phyloP scores from a whole-genome alignment of 2,329 filamentous ascomycete species.

The Curvularia eragrostidis region DNA sequence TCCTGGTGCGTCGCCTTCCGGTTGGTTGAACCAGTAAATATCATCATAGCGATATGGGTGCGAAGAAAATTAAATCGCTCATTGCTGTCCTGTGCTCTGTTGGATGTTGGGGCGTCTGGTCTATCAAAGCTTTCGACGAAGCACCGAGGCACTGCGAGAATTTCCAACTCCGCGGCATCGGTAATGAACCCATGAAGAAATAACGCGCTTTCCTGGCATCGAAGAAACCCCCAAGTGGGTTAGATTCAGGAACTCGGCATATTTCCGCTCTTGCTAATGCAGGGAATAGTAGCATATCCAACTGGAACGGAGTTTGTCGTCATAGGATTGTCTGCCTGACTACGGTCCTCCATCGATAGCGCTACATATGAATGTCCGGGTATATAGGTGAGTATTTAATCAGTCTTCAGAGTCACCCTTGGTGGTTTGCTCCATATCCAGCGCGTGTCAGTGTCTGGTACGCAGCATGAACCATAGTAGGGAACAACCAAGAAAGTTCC shows the following conservation, averaged over 20 bases:
- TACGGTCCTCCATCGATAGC: background rate
- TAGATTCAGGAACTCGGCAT: background rate
- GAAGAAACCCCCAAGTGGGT: background rate
- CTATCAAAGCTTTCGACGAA: background rate
- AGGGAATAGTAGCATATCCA: background rate
- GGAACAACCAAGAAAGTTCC: background rate
- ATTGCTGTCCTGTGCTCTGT: background rate
- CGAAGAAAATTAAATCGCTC: background rate
- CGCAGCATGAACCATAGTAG: background rate
- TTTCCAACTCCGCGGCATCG: background rate
- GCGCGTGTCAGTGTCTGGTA: background rate
- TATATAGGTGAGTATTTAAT: background rate
- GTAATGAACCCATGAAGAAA: background rate
- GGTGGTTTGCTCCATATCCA: background rate
- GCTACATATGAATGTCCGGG: background rate
- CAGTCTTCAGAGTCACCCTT: background rate
- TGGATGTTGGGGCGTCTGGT: background rate
- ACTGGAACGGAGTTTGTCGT: background rate
- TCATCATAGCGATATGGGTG: background rate
- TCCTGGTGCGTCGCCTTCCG: background rate
- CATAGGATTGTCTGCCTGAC: background rate
- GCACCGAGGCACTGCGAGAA: background rate
- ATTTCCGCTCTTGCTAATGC: background rate
- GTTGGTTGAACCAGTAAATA: background rate
- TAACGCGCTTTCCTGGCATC: background rate